Percentiles rank a stretch among this genome's conserved stretches.
Conservation (phyloP, 495 filamentous ascomycete species). For the Neurospora sp. region DNA sequence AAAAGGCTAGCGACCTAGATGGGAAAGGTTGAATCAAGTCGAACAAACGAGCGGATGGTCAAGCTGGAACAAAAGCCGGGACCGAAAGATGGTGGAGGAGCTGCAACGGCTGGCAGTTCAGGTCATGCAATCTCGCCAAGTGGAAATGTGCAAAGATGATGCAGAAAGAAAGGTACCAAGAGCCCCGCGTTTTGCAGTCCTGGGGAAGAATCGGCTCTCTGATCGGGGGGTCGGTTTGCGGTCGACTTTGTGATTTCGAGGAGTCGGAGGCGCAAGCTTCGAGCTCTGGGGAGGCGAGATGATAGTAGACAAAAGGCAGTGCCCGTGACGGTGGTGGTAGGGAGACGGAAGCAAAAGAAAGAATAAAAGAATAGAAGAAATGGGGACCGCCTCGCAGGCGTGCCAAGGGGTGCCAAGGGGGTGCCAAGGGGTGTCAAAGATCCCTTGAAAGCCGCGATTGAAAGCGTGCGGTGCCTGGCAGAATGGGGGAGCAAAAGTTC, state of each 20-base stretch:
- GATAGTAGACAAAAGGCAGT: neutral
- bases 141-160: neutral
- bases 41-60: conserved; percentile 25
- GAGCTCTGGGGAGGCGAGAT: neutral
- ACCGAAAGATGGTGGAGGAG: neutral
- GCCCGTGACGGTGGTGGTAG: neutral
- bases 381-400: neutral
- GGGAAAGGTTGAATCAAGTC: conserved; percentile 4
- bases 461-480: neutral
- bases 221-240: neutral
- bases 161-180: neutral
- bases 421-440: neutral
- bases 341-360: neutral
- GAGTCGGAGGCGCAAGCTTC: neutral
- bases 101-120: neutral
- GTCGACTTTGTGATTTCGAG: neutral
- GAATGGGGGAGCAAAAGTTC: neutral
- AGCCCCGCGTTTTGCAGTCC: neutral
- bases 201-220: neutral
- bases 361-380: neutral
- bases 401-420: neutral
- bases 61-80: conserved; percentile 9
- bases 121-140: neutral
- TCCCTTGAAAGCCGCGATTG: neutral
- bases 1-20: conserved; percentile 2